Conservation (phyloP, 2,329 filamentous ascomycete genomes). For the Fusarium sp. region DNA sequence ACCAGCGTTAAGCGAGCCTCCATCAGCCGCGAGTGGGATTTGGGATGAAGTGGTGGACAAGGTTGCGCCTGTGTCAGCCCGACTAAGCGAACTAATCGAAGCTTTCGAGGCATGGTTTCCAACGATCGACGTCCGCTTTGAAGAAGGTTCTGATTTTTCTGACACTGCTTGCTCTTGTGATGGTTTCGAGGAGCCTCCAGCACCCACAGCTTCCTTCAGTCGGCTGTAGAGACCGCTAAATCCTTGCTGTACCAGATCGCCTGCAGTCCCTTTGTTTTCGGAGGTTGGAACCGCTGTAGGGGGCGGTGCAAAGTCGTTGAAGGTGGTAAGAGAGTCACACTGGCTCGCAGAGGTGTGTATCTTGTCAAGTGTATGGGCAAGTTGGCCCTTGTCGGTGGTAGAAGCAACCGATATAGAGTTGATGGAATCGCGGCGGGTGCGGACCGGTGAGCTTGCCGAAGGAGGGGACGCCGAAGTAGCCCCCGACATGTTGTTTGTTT, state of each 20-base stretch:
- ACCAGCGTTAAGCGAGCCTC: conserved; percentile 52
- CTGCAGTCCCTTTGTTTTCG: conserved; percentile 77
- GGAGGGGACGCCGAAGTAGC: conserved; percentile 45
- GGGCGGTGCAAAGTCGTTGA: conserved; percentile 89
- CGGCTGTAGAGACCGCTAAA: conserved; percentile 91
- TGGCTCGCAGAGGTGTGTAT: conserved; percentile 92
- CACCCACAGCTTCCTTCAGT: conserved; percentile 84
- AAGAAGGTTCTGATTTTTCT: conserved; percentile 50
- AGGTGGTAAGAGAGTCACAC: conserved; percentile 86
- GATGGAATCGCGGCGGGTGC: conserved; percentile 55
- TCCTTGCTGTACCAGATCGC: conserved; percentile 84
- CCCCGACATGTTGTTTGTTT: conserved; percentile 43
- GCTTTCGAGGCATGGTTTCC: conserved; percentile 57
- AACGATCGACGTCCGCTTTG: conserved; percentile 57
- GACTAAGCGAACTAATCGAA: conserved; percentile 56
- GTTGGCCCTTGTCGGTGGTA: conserved; percentile 74
- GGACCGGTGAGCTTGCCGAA: conserved; percentile 49
- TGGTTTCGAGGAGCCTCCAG: conserved; percentile 61
- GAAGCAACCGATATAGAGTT: conserved; percentile 56
- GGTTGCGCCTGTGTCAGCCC: conserved; percentile 54
- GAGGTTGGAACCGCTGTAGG: conserved; percentile 67
- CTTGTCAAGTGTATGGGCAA: conserved; percentile 83
- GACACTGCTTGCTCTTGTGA: conserved; percentile 48
- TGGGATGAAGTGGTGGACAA: conserved; percentile 49
- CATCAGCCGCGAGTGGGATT: conserved; percentile 48